phyloP scores from a whole-genome alignment of 2,329 filamentous ascomycete species.

The Lachnellula cervina region DNA sequence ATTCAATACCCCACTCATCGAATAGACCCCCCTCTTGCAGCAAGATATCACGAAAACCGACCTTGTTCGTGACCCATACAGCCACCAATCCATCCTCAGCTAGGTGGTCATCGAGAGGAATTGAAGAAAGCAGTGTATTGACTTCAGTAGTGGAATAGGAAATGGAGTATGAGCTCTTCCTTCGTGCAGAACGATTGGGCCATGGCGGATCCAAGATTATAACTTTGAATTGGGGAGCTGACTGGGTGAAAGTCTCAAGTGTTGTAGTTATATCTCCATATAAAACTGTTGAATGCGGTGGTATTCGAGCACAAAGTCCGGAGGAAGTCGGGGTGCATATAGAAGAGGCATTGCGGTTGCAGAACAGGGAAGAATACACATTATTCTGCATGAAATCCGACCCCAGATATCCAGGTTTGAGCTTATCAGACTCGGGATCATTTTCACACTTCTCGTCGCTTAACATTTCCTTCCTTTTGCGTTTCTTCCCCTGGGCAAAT shows the following conservation, averaged over 20 bases:
- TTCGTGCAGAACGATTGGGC: conserved; percentile 70
- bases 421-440: neutral
- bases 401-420: neutral
- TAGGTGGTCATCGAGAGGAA: conserved; percentile 55
- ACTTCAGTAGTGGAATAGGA: conserved; percentile 42
- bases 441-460: neutral
- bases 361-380: neutral
- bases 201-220: conserved; percentile 74
- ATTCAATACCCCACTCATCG: conserved; percentile 59
- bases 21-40: conserved; percentile 55
- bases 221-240: conserved; percentile 56
- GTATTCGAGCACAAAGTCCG: conserved; percentile 21
- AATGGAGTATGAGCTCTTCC: conserved; percentile 50
- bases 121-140: conserved; percentile 43
- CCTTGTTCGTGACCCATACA: conserved; percentile 75
- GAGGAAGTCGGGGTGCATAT: neutral
- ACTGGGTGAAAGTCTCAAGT: conserved; percentile 37
- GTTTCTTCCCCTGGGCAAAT: neutral
- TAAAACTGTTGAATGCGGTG: conserved; percentile 41
- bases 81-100: conserved; percentile 54
- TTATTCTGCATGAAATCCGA: too few species aligned
- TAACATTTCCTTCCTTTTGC: conserved; percentile 1
- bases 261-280: conserved; percentile 44
- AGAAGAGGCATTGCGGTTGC: neutral
- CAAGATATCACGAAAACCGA: conserved; percentile 47